Conservation (phyloP, 1,284 basidiomycete species). For the Puccinia triticina region DNA sequence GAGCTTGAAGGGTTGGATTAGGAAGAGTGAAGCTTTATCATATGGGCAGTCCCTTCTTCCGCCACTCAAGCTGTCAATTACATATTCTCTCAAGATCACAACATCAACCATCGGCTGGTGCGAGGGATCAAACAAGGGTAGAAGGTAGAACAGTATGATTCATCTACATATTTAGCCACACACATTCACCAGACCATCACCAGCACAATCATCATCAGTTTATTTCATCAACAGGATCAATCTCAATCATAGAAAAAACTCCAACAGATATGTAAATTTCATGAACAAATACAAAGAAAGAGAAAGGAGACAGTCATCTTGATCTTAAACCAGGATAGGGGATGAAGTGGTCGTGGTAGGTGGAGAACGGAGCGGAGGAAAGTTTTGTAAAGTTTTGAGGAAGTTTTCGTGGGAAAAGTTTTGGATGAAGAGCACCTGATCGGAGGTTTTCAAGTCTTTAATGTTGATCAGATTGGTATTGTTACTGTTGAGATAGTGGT, state of each 20-base stretch:
- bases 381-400: slow-evolving; percentile 2
- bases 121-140: too few species aligned
- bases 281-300: slow-evolving; percentile 22
- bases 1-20: too few species aligned
- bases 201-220: background rate
- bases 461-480: slow-evolving; percentile 14
- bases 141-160: too few species aligned
- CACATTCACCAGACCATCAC: too few species aligned
- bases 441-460: slow-evolving; percentile 27
- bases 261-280: background rate
- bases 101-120: too few species aligned
- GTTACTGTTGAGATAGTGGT: slow-evolving; percentile 7
- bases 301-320: background rate
- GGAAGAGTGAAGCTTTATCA: too few species aligned
- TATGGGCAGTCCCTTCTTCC: too few species aligned
- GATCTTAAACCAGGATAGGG: background rate
- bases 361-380: background rate
- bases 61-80: too few species aligned
- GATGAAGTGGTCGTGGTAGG: background rate
- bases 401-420: slow-evolving; percentile 28
- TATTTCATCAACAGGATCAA: background rate
- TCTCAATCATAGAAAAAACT: background rate
- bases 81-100: too few species aligned
- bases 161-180: too few species aligned
- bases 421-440: slow-evolving; percentile 29